Percentiles rank a stretch among this genome's conserved stretches.
Evolutionary conservation across 495 filamentous ascomycete genomes (phyloP).

Genomic region (Filosporella fistucella): DNA sequence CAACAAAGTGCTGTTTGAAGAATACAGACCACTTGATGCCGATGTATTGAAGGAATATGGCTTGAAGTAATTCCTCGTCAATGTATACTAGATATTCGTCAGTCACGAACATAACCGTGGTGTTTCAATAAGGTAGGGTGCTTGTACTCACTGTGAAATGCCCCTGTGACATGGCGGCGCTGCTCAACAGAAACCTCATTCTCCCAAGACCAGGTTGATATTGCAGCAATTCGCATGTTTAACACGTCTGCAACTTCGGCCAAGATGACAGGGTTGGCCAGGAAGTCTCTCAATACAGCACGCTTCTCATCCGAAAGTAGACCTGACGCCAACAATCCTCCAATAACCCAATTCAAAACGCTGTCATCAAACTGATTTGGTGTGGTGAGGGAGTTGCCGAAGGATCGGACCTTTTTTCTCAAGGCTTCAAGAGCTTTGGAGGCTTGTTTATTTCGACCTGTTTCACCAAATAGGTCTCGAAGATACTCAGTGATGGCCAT

Average conservation of each 20-base stretch:
- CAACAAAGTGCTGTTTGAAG: slow-evolving; percentile 41
- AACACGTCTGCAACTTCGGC: slow-evolving; percentile 61
- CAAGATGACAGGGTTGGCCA: slow-evolving; percentile 48
- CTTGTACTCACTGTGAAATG: slow-evolving; percentile 13
- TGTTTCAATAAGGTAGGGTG: not conserved
- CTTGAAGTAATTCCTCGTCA: slow-evolving; percentile 64
- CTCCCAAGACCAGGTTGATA: slow-evolving; percentile 60
- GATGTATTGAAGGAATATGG: slow-evolving; percentile 61
- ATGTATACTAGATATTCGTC: slow-evolving; percentile 56
- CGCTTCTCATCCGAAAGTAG: slow-evolving; percentile 57
- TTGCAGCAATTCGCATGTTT: slow-evolving; percentile 58
- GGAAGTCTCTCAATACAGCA: slow-evolving; percentile 54
- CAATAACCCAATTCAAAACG: slow-evolving; percentile 45
- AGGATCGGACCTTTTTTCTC: slow-evolving; percentile 35
- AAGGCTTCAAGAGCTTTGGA: slow-evolving; percentile 39
- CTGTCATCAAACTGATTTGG: slow-evolving; percentile 35
- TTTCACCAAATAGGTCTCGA: slow-evolving; percentile 41
- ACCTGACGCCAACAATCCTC: slow-evolving; percentile 49
- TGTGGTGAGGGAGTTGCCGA: slow-evolving; percentile 36
- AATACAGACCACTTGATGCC: slow-evolving; percentile 56
- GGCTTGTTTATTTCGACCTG: slow-evolving; percentile 24
- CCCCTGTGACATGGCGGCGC: slow-evolving; percentile 41
- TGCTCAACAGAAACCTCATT: slow-evolving; percentile 50
- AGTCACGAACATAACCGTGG: slow-evolving; percentile 37
- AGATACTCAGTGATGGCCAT: slow-evolving; percentile 46